These are phyloP conservation scores for Mycosphaerelloides madeirae DNA, from an alignment of 2,329 filamentous ascomycete species.

Conservation along the genomic window DNA sequence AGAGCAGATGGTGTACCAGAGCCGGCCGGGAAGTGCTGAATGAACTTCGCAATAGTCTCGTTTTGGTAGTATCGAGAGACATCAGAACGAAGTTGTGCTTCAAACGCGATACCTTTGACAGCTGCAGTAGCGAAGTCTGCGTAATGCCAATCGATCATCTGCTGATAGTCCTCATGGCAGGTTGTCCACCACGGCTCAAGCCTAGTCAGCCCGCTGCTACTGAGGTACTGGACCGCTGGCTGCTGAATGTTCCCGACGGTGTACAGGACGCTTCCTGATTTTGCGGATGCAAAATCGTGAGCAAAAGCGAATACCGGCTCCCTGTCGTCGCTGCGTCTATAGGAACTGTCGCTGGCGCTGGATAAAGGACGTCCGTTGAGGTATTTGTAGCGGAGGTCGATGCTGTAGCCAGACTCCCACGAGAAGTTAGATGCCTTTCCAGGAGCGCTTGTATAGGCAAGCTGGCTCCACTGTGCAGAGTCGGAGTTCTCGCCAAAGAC, in stretches of 20 bases:
- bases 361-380: background rate
- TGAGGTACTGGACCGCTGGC: conserved; percentile 4
- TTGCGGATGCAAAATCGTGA: conserved; percentile 1
- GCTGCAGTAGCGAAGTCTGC: conserved; percentile 3
- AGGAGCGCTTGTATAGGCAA: conserved; percentile 1
- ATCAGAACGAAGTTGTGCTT: conserved; percentile 5
- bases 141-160: conserved; percentile 7
- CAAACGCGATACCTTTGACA: conserved; percentile 5
- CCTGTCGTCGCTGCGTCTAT: background rate
- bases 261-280: conserved; percentile 3
- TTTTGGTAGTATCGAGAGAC: conserved; percentile 5
- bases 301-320: conserved; percentile 9
- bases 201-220: background rate
- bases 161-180: background rate
- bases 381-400: conserved; percentile 1
- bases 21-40: background rate
- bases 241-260: conserved; percentile 9
- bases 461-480: background rate
- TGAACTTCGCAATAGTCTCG: background rate
- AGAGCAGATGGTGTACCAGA: background rate
- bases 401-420: background rate
- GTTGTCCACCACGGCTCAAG: conserved; percentile 9
- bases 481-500: conserved; percentile 1
- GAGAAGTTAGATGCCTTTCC: conserved; percentile 1
- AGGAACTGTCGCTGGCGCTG: background rate